These are phyloP conservation scores for Abortiporus biennis DNA, from an alignment of 1,284 basidiomycete species.

Conservation along the genomic window DNA sequence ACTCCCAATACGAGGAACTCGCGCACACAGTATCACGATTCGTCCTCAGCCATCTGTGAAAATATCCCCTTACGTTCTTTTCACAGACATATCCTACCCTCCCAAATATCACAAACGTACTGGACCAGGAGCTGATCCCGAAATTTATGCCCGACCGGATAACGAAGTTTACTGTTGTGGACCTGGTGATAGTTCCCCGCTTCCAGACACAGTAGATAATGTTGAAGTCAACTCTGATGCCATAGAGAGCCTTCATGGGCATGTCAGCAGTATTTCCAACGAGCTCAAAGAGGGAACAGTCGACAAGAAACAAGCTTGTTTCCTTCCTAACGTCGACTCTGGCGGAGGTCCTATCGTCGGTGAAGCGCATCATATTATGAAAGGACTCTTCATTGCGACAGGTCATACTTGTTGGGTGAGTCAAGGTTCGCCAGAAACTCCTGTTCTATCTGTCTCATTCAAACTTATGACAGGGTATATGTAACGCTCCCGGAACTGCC, in stretches of 20 bases:
- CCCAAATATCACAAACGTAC: constrained; percentile 1
- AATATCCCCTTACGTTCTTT: constrained; percentile 60
- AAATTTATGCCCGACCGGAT: constrained; percentile 66
- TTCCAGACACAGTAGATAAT: constrained; percentile 58
- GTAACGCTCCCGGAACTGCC: constrained; percentile 66
- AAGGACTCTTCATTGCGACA: constrained; percentile 54
- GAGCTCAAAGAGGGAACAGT: constrained; percentile 46
- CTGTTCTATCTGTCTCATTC: not conserved
- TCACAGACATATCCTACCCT: constrained; percentile 50
- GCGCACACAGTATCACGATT: constrained; percentile 67
- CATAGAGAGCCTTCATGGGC: constrained; percentile 46
- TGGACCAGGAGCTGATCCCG: constrained; percentile 37
- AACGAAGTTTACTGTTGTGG: constrained; percentile 69
- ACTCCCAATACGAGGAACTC: constrained; percentile 52
- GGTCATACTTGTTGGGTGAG: constrained; percentile 56
- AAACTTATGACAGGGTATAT: constrained; percentile 50
- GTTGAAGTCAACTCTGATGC: constrained; percentile 46
- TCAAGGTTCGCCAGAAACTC: constrained; percentile 1
- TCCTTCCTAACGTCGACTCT: constrained; percentile 46
- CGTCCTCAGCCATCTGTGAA: constrained; percentile 30
- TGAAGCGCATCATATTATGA: constrained; percentile 38
- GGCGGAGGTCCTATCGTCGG: constrained; percentile 59
- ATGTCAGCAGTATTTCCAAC: constrained; percentile 52
- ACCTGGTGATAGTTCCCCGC: constrained; percentile 51
- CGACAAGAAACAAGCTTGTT: constrained; percentile 61